A percentile compares a stretch with the other conserved stretches of the same genome.
These are phyloP conservation scores for Triticum monococcum DNA, from an alignment of 176 grass and related monocot genomes.

Conservation along the genomic window DNA sequence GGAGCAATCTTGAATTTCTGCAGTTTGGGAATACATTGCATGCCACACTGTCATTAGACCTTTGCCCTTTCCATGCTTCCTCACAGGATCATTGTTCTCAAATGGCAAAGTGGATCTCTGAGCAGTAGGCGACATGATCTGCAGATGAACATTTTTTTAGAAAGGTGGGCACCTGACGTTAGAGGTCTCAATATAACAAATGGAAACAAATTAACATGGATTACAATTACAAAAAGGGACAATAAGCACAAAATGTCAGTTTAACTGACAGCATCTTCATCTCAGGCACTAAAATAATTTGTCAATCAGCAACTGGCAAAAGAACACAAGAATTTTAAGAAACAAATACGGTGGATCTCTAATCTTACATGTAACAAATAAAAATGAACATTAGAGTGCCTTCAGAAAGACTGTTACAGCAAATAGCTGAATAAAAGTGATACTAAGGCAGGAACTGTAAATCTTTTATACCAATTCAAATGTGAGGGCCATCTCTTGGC, in stretches of 20 bases:
- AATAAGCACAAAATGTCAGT: background rate
- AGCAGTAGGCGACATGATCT: conserved; percentile 34
- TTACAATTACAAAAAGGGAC: background rate
- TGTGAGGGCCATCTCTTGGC: background rate
- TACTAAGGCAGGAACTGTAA: background rate
- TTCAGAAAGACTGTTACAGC: background rate
- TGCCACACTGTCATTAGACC: conserved; percentile 97
- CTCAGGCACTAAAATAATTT: conserved; percentile 1
- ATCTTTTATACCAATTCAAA: conserved; percentile 2
- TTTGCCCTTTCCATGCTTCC: conserved; percentile 93
- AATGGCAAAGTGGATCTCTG: conserved; percentile 1
- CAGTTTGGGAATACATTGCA: conserved; percentile 59
- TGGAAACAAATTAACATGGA: conserved; percentile 1
- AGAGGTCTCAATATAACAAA: background rate
- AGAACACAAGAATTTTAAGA: conserved; percentile 11
- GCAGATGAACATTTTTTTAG: conserved; percentile 29
- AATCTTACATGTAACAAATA: conserved; percentile 29
- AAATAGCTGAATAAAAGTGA: background rate
- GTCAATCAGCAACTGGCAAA: conserved; percentile 4
- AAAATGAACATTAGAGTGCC: background rate
- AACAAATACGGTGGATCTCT: background rate
- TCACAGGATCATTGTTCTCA: conserved; percentile 43
- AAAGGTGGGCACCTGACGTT: background rate
- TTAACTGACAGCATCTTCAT: background rate
- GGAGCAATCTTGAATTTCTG: conserved; percentile 43